Conservation (phyloP, 805 yeast genomes). For the Saccharomycopsis javanensis region DNA sequence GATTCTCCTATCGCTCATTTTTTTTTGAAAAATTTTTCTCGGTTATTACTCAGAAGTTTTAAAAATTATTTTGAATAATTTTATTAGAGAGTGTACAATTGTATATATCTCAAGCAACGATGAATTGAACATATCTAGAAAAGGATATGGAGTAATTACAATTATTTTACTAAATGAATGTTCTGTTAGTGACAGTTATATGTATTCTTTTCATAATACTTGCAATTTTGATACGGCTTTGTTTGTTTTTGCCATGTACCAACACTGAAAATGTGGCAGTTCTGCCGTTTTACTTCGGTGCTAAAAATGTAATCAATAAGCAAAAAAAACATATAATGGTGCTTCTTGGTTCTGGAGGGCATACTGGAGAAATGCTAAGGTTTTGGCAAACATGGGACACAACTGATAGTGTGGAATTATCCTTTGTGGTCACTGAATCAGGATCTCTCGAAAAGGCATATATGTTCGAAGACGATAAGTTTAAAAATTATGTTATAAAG, state of each 20-base stretch:
- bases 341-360: slow-evolving; percentile 93
- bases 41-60: not conserved
- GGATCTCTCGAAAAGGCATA: slow-evolving; percentile 34
- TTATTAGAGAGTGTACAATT: too few relatives aligned
- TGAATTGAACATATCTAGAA: too few relatives aligned
- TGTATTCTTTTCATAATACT: slow-evolving; percentile 1
- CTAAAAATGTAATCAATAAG: not conserved
- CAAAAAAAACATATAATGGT: slow-evolving; percentile 34
- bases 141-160: too few relatives aligned
- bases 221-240: slow-evolving; percentile 6
- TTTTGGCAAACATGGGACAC: slow-evolving; percentile 32
- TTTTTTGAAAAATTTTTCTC: slow-evolving; percentile 5
- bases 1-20: slow-evolving; percentile 19
- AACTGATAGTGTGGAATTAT: slow-evolving; percentile 34
- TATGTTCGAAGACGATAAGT: slow-evolving; percentile 16
- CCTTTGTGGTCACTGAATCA: not conserved
- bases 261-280: slow-evolving; percentile 3
- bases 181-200: not conserved
- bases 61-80: not conserved
- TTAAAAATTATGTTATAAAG: slow-evolving; percentile 26
- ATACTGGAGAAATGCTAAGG: slow-evolving; percentile 90
- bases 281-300: not conserved
- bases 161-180: too few relatives aligned
- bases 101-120: too few relatives aligned
- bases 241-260: slow-evolving; percentile 11